Evolutionary conservation across 805 yeast species (phyloP).

Genomic region (Yarrowia divulgata): DNA sequence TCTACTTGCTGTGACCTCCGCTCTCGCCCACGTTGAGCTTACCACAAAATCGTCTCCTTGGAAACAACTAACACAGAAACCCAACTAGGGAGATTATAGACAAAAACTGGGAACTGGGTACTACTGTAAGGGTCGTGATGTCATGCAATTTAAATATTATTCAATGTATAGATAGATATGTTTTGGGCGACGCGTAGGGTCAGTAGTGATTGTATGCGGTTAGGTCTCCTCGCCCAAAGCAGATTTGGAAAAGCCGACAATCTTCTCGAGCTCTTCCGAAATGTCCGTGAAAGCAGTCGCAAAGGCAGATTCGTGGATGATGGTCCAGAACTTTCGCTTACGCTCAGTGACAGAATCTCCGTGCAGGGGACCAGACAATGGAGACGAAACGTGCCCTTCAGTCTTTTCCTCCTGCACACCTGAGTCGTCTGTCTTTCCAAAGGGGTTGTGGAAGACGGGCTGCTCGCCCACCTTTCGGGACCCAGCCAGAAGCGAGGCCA

Average conservation of each 20-base stretch:
- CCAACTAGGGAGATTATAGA: conserved; percentile 6
- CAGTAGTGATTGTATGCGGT: neutral
- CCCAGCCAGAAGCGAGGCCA: conserved; percentile 29
- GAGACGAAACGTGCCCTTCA: neutral
- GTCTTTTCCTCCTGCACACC: conserved; percentile 3
- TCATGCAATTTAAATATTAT: conserved; percentile 33
- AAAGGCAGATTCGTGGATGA: conserved; percentile 59
- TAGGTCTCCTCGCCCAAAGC: conserved; percentile 55
- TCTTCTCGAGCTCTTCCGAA: conserved; percentile 54
- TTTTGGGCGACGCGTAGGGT: neutral
- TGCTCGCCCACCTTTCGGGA: conserved; percentile 37
- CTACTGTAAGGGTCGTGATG: conserved; percentile 22
- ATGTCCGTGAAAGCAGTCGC: conserved; percentile 58
- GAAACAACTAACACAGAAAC: conserved; percentile 13
- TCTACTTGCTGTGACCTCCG: neutral
- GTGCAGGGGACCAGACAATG: neutral
- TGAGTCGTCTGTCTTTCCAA: conserved; percentile 16
- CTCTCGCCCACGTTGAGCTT: neutral
- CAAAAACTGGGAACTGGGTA: conserved; percentile 1
- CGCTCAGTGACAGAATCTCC: conserved; percentile 24
- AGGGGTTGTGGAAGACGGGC: conserved; percentile 21
- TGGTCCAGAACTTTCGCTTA: conserved; percentile 54
- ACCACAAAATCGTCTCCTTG: neutral
- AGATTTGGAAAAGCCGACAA: conserved; percentile 53
- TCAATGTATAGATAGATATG: conserved; percentile 28